Percentiles rank a stretch among this genome's conserved stretches.
These are phyloP conservation scores for Solanum chacoense DNA, from an alignment of 305 asterid species.

Conservation along the genomic window DNA sequence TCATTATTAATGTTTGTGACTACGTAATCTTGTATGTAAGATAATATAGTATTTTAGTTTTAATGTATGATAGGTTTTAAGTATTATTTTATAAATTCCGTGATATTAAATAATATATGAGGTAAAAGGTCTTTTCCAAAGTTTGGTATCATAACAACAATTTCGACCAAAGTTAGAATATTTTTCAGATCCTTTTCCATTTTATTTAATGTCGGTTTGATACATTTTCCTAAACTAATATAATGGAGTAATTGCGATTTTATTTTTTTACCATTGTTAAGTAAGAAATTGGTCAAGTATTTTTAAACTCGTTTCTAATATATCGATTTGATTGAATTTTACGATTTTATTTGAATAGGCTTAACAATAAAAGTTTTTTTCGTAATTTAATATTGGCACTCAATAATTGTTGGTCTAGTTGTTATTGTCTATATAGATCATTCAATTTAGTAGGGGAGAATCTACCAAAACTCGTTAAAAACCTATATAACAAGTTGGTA, in stretches of 20 bases:
- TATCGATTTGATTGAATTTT: neutral
- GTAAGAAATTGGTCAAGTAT: rapidly evolving
- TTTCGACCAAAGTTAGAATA: too few species aligned
- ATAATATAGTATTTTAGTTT: too few species aligned
- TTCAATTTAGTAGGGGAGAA: neutral
- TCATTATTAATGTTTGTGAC: too few species aligned
- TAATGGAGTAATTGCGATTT: neutral
- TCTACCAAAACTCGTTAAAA: neutral
- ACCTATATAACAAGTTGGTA: neutral
- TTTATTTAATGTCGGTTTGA: neutral
- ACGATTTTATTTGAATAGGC: neutral
- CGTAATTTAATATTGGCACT: neutral
- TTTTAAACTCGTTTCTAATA: neutral
- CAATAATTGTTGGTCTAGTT: neutral
- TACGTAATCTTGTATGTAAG: too few species aligned
- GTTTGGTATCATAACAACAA: too few species aligned
- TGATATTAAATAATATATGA: too few species aligned
- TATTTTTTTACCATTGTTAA: neutral
- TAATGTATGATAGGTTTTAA: too few species aligned
- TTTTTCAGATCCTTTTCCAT: too few species aligned
- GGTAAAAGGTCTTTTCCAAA: too few species aligned
- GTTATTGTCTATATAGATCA: neutral
- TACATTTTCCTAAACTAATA: neutral
- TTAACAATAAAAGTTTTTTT: neutral
- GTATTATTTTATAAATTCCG: too few species aligned